Conservation (phyloP, 352 stramenopile genomes). For the Halophytophthora batemanensis region DNA sequence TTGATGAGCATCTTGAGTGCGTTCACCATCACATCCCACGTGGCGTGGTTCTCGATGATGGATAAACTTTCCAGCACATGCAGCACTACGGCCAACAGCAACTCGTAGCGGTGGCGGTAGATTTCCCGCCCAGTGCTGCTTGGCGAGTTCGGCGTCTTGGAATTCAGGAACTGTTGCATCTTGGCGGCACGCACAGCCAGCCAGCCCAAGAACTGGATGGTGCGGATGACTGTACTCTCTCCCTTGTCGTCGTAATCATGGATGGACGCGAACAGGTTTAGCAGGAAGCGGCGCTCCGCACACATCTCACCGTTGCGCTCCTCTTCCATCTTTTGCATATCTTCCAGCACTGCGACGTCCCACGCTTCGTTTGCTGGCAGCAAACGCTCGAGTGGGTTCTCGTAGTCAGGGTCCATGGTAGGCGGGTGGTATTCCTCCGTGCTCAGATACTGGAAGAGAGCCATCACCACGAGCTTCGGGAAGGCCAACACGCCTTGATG, state of each 20-base stretch:
- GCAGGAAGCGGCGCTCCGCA: conserved; percentile 69
- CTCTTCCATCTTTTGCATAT: conserved; percentile 60
- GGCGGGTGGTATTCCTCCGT: conserved; percentile 61
- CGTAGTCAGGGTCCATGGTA: conserved; percentile 42
- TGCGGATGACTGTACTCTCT: conserved; percentile 80
- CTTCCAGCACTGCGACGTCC: conserved; percentile 51
- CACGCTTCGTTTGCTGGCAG: conserved; percentile 46
- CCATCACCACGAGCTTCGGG: conserved; percentile 55
- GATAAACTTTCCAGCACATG: conserved; percentile 84
- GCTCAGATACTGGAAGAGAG: conserved; percentile 77
- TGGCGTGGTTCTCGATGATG: conserved; percentile 89
- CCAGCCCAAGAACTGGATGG: conserved; percentile 81
- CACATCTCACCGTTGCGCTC: conserved; percentile 69
- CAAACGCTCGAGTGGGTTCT: conserved; percentile 53
- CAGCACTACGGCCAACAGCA: conserved; percentile 72
- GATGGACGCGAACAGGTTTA: conserved; percentile 84
- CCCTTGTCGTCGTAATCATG: conserved; percentile 88
- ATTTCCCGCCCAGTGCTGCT: conserved; percentile 15
- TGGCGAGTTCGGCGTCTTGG: conserved; percentile 21
- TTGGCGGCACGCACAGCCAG: conserved; percentile 64
- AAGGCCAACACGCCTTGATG: conserved; percentile 76
- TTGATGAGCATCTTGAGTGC: conserved; percentile 70
- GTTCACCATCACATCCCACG: conserved; percentile 88
- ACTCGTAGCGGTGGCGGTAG: conserved; percentile 51
- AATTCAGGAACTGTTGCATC: conserved; percentile 52